A percentile compares a stretch with the other conserved stretches of the same genome.
Evolutionary conservation across 805 yeast genomes (phyloP).

Genomic region (Spathaspora passalidarum): DNA sequence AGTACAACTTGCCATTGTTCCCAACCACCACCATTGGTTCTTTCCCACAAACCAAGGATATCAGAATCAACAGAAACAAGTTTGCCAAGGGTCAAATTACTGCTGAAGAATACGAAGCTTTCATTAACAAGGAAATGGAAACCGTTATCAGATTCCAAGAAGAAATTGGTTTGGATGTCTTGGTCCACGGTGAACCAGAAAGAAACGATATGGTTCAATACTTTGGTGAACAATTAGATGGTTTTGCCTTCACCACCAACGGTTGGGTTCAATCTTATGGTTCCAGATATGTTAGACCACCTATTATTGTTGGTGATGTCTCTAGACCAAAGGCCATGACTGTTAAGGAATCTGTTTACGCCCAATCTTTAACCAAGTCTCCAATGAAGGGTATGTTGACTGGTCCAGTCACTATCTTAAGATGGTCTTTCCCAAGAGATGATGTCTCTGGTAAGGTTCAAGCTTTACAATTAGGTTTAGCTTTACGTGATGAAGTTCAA

Average conservation of each 20-base stretch:
- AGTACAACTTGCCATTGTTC: constrained; percentile 94
- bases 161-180: constrained; percentile 95
- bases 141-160: constrained; percentile 98
- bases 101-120: constrained; percentile 91
- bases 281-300: constrained; percentile 99
- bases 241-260: constrained; percentile 96
- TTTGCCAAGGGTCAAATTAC: constrained; percentile 95
- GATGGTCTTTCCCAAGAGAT: constrained; percentile 99
- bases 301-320: constrained; percentile 97
- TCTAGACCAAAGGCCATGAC: constrained; percentile 98
- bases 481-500: constrained; percentile 96
- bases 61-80: constrained; percentile 97
- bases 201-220: constrained; percentile 99
- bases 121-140: constrained; percentile 95
- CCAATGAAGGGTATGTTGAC: constrained; percentile 99
- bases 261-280: constrained; percentile 99
- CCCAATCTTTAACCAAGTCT: constrained; percentile 91
- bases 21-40: constrained; percentile 99
- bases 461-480: constrained; percentile 95
- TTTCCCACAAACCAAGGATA: constrained; percentile 99
- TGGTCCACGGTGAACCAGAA: constrained; percentile 99
- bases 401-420: constrained; percentile 98
- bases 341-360: constrained; percentile 98
- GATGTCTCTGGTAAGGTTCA: constrained; percentile 91
- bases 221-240: constrained; percentile 98